Percentiles rank a stretch among this genome's conserved stretches.
phyloP scores from a whole-genome alignment of 2,329 filamentous ascomycete genomes.

The Colletotrichum chrysophilum region DNA sequence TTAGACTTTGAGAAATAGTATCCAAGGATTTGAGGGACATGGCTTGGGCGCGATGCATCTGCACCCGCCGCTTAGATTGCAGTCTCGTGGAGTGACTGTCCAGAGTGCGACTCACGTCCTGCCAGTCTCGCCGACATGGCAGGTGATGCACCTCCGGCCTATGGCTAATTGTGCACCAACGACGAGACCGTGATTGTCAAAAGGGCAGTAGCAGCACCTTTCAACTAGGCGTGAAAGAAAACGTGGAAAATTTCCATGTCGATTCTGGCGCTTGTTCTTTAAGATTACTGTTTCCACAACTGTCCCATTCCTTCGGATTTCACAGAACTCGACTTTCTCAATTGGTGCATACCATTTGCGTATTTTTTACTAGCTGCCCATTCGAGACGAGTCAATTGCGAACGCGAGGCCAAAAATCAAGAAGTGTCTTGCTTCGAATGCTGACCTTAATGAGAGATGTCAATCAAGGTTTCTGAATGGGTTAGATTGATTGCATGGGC shows the following conservation, averaged over 20 bases:
- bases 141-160: background rate
- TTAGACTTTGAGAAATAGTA: background rate
- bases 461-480: background rate
- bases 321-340: background rate
- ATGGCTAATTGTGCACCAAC: background rate
- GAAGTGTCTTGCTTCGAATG: background rate
- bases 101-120: background rate
- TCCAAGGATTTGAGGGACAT: background rate
- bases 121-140: background rate
- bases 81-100: background rate
- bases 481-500: background rate
- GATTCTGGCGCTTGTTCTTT: background rate
- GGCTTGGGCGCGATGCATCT: background rate
- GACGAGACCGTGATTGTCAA: background rate
- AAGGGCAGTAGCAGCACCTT: background rate
- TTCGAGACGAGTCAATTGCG: background rate
- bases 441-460: background rate
- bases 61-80: background rate
- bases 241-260: background rate
- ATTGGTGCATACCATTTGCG: background rate
- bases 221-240: background rate
- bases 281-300: accelerated
- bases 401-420: accelerated
- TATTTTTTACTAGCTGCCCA: background rate
- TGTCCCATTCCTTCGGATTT: background rate